Evolutionary conservation across 1,139 yeast species (phyloP).

Genomic region (Yamadazyma dendronema): DNA sequence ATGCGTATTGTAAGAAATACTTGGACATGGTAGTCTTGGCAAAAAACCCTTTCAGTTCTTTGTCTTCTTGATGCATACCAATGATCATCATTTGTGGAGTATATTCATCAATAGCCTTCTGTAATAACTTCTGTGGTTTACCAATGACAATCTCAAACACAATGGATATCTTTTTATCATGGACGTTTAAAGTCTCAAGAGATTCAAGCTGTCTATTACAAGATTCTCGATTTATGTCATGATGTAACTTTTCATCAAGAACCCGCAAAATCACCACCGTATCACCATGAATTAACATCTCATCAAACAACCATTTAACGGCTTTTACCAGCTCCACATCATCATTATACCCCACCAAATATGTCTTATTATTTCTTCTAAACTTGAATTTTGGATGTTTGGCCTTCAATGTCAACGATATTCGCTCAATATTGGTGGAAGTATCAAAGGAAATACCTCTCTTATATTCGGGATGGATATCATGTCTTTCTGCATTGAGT

Average conservation of each 20-base stretch:
- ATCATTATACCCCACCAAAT: slow-evolving; percentile 59
- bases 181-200: slow-evolving; percentile 48
- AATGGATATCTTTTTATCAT: slow-evolving; percentile 48
- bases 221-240: slow-evolving; percentile 26
- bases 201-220: slow-evolving; percentile 37
- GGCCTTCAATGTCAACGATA: slow-evolving; percentile 51
- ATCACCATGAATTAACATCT: slow-evolving; percentile 63
- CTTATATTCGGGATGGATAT: slow-evolving; percentile 18
- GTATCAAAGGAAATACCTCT: slow-evolving; percentile 58
- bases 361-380: slow-evolving; percentile 58
- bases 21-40: slow-evolving; percentile 53
- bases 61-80: slow-evolving; percentile 50
- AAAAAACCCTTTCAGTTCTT: slow-evolving; percentile 43
- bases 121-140: slow-evolving; percentile 54
- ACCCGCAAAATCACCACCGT: slow-evolving; percentile 62
- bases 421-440: slow-evolving; percentile 32
- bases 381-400: slow-evolving; percentile 57
- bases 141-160: slow-evolving; percentile 64
- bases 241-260: slow-evolving; percentile 42
- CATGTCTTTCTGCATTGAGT: slow-evolving; percentile 9
- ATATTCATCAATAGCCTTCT: slow-evolving; percentile 57
- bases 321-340: slow-evolving; percentile 59
- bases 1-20: slow-evolving; percentile 63
- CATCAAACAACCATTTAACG: slow-evolving; percentile 64
- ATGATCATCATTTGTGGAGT: slow-evolving; percentile 65